phyloP scores from a whole-genome alignment of 768 basidiomycete genomes.

The Agrocybe praecox region DNA sequence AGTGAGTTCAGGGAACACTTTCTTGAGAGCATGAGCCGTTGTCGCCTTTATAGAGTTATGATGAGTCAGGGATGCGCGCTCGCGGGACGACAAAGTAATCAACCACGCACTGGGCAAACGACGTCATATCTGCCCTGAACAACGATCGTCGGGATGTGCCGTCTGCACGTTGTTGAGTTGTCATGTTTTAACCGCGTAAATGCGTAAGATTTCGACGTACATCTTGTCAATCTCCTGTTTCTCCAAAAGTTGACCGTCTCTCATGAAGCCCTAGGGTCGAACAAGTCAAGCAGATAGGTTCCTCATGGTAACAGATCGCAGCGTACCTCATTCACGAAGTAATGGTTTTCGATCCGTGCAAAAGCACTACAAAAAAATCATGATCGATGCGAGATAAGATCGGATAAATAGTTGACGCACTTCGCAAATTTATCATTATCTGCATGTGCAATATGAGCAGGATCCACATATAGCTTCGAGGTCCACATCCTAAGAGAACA shows the following conservation, averaged over 20 bases:
- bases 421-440: constrained; percentile 76
- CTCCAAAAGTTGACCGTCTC: constrained; percentile 86
- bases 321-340: constrained; percentile 78
- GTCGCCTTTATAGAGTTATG: constrained; percentile 51
- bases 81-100: background rate
- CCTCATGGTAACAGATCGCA: background rate
- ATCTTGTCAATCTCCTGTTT: constrained; percentile 87
- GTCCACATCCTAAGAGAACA: constrained; percentile 70
- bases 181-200: background rate
- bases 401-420: constrained; percentile 37
- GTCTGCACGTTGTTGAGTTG: constrained; percentile 43
- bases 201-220: constrained; percentile 36
- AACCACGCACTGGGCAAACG: constrained; percentile 71
- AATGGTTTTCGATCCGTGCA: constrained; percentile 89
- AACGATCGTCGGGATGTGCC: constrained; percentile 82
- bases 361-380: constrained; percentile 60
- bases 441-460: constrained; percentile 65
- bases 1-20: constrained; percentile 37
- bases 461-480: constrained; percentile 71
- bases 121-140: constrained; percentile 91
- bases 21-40: constrained; percentile 82
- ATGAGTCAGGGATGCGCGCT: background rate
- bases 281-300: background rate
- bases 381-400: background rate
- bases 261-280: constrained; percentile 70